Base-by-base conservation (phyloP, 495 filamentous ascomycete species). In the Lasiosphaeria ovina region DNA sequence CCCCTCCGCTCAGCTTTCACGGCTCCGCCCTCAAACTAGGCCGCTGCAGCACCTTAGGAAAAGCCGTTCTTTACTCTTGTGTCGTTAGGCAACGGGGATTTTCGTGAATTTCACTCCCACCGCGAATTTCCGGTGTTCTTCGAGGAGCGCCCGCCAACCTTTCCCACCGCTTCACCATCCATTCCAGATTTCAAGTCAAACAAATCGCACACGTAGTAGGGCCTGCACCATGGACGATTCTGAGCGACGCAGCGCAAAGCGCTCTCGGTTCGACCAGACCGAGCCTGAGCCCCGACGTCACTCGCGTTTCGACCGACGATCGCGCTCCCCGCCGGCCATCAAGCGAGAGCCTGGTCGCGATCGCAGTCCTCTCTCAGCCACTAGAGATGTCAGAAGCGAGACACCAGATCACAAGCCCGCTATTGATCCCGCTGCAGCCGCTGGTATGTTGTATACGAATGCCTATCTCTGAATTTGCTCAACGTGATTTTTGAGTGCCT, bases 241-340 rank as follows among this genome's bases (percentile, higher is more conserved):
- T 48, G 88, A 91, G 65, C 82, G 85, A 69, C 88, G 89, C 57
- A 77, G 76, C 61, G 76, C 82, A 10, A 95, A 94, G 80, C 88
- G 92, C 52, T 96, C 92, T 51, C 91, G 92, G 66, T 97, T 97
- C 72, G 92, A 97, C 70, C 88, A 93, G 71, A 92, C 83, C 45
- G 91, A 91, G 66, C 86, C 90, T 6, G 89, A 92, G 64, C 84
- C 84, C 35, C 85, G 85, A 61, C 84, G 87, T 16, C 67, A 73
- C 32, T 91, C 90, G 35, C 82, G 90, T 65, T 94, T 93, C 69
- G 91, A 96, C 71, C 86, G 90, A 60, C 87, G 92, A 58, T 96
- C 92, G 48, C 87, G 91, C 49, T 96, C 92, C 3, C 92, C 91
- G 3, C 83, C 88, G 6, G 78, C 80, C 35, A 81, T 82, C 63